These are phyloP conservation scores for Dothistroma pini DNA, from an alignment of 2,329 filamentous ascomycete species.

Conservation along the genomic window DNA sequence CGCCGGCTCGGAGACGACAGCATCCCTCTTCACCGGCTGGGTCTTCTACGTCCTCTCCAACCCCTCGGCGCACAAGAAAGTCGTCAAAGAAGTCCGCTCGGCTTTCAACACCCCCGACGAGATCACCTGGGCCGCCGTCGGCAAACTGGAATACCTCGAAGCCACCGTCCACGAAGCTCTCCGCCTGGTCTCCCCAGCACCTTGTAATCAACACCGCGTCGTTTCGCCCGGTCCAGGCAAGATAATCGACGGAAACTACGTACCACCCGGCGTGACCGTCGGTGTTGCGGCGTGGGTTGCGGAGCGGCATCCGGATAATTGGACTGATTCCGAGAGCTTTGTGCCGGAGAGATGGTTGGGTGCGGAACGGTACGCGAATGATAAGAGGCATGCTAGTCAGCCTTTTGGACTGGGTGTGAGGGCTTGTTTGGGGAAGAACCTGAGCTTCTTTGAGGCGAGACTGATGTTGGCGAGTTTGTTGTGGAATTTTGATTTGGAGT, in stretches of 20 bases:
- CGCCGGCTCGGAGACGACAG: slow-evolving; percentile 13
- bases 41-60: slow-evolving; percentile 8
- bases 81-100: background rate
- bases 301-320: slow-evolving; percentile 15
- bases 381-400: slow-evolving; percentile 22
- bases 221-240: slow-evolving; percentile 5
- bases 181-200: slow-evolving; percentile 7
- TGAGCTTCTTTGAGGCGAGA: slow-evolving; percentile 38
- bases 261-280: slow-evolving; percentile 3
- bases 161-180: slow-evolving; percentile 14
- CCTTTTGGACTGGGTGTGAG: slow-evolving; percentile 24
- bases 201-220: slow-evolving; percentile 5
- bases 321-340: slow-evolving; percentile 24
- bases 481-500: slow-evolving; percentile 9
- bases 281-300: slow-evolving; percentile 6
- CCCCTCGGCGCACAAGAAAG: background rate
- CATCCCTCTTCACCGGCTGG: slow-evolving; percentile 10
- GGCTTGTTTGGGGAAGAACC: slow-evolving; percentile 25
- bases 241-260: slow-evolving; percentile 8
- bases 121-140: slow-evolving; percentile 6
- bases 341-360: slow-evolving; percentile 32
- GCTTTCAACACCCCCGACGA: background rate
- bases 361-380: slow-evolving; percentile 16
- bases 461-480: slow-evolving; percentile 10
- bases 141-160: slow-evolving; percentile 4